A percentile compares a stretch with the other conserved stretches of the same genome.
phyloP scores from a whole-genome alignment of 106 monocot genomes.

The Phalaenopsis aphrodite region DNA sequence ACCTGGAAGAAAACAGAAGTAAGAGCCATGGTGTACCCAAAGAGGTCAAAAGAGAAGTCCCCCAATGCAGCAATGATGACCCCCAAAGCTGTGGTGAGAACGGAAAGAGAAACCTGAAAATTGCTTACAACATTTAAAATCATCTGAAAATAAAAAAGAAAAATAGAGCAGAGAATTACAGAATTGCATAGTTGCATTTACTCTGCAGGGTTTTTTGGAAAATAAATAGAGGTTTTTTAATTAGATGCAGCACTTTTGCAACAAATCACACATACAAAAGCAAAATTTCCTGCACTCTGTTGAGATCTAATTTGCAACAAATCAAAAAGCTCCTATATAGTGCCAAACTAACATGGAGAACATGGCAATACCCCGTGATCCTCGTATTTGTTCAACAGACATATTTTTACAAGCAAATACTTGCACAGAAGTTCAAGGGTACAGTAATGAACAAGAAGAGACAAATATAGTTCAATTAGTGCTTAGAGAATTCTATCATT shows the following conservation, averaged over 20 bases:
- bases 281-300: not conserved
- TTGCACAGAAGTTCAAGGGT: too few relatives aligned
- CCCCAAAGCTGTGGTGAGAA: constrained; percentile 66
- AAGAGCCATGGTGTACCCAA: constrained; percentile 90
- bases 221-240: not conserved
- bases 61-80: constrained; percentile 84
- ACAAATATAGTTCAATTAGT: too few relatives aligned
- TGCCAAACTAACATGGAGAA: too few relatives aligned
- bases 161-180: not conserved
- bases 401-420: too few relatives aligned
- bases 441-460: too few relatives aligned
- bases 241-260: not conserved
- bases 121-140: not conserved
- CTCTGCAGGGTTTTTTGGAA: not conserved
- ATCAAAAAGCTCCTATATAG: too few relatives aligned
- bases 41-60: constrained; percentile 94
- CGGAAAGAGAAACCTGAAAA: constrained; percentile 83
- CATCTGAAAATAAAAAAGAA: not conserved
- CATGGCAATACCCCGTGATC: too few relatives aligned
- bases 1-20: constrained; percentile 97
- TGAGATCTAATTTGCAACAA: too few relatives aligned
- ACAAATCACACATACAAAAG: not conserved
- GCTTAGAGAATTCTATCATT: too few relatives aligned
- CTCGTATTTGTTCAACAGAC: too few relatives aligned
- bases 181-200: too few relatives aligned